phyloP scores from a whole-genome alignment of 805 yeast species.

The Saccharomycopsis vini region DNA sequence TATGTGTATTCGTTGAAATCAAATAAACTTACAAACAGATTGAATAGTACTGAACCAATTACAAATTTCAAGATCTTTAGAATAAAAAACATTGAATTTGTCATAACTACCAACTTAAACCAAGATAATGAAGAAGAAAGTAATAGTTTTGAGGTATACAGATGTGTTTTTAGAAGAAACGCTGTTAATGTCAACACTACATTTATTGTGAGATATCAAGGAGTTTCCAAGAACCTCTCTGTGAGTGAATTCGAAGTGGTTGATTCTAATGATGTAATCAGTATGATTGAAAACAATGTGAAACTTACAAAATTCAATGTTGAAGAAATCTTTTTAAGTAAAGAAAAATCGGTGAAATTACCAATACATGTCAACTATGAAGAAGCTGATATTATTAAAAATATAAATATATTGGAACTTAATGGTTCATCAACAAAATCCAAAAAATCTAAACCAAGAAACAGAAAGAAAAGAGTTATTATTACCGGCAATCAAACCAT shows the following conservation, averaged over 20 bases:
- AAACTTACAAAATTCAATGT: neutral
- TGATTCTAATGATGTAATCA: neutral
- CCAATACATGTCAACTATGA: neutral
- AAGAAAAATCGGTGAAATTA: neutral
- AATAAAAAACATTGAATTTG: constrained; percentile 12
- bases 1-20: constrained; percentile 8
- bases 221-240: neutral
- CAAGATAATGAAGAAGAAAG: neutral
- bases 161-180: constrained; percentile 16
- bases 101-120: neutral
- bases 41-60: constrained; percentile 6
- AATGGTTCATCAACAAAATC: neutral
- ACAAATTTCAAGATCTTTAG: constrained; percentile 6
- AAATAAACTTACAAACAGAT: constrained; percentile 3
- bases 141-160: constrained; percentile 9
- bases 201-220: neutral
- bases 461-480: constrained; percentile 7
- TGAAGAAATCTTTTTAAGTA: neutral
- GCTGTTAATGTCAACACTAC: constrained; percentile 10
- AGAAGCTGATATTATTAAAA: neutral
- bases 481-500: constrained; percentile 2
- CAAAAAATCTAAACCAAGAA: neutral
- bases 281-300: neutral
- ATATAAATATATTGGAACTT: neutral
- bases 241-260: neutral